Conservation (phyloP, 345 rosid species). For the Hypericum perforatum region DNA sequence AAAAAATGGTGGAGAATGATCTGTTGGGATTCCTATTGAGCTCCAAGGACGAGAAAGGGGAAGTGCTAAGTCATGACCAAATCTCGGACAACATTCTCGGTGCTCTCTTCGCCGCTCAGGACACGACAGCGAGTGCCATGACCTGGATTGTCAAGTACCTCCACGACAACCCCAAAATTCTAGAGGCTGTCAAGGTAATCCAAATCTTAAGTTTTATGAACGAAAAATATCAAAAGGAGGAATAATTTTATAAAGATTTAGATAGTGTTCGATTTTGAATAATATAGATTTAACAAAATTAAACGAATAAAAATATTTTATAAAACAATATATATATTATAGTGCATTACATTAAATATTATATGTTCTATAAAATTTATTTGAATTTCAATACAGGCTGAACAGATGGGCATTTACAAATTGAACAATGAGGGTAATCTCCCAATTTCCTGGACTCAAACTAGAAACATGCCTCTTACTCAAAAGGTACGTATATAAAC, state of each 20-base stretch:
- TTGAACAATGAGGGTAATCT: slow-evolving; percentile 22
- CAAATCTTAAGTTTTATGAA: too few relatives aligned
- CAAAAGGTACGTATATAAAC: slow-evolving; percentile 24
- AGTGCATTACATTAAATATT: too few relatives aligned
- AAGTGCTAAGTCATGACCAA: slow-evolving; percentile 30
- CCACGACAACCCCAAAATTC: slow-evolving; percentile 57
- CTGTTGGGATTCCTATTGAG: slow-evolving; percentile 40
- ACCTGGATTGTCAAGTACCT: slow-evolving; percentile 79
- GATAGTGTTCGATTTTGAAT: too few relatives aligned
- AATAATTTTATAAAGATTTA: too few relatives aligned
- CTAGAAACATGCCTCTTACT: slow-evolving; percentile 49
- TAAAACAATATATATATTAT: too few relatives aligned
- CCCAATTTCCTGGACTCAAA: slow-evolving; percentile 46
- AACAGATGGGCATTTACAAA: slow-evolving; percentile 36
- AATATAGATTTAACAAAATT: too few relatives aligned
- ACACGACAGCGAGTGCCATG: slow-evolving; percentile 66
- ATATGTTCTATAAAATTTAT: too few relatives aligned
- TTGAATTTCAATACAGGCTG: slow-evolving; percentile 24
- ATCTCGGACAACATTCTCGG: slow-evolving; percentile 64
- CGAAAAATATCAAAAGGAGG: too few relatives aligned
- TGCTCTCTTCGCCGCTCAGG: slow-evolving; percentile 64
- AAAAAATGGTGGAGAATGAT: slow-evolving; percentile 28
- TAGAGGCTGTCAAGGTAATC: slow-evolving; percentile 58
- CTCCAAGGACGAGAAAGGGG: slow-evolving; percentile 37
- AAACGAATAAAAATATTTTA: too few relatives aligned